A percentile compares a stretch with the other conserved stretches of the same genome.
phyloP scores from a whole-genome alignment of 306 rosid species.

The Dryas alaskensis region DNA sequence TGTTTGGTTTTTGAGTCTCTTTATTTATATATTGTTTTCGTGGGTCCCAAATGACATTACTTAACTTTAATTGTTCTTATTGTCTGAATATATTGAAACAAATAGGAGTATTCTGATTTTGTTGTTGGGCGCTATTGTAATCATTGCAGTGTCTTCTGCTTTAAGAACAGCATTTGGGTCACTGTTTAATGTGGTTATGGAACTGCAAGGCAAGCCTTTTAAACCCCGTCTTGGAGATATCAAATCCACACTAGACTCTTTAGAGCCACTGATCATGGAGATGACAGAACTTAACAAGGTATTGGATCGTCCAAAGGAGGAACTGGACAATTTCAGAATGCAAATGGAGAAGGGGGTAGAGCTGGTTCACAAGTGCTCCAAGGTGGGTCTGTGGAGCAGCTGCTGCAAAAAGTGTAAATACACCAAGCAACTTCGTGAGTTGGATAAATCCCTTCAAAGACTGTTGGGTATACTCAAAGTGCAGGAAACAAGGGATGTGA shows the following conservation, averaged over 20 bases:
- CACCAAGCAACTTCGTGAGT: background rate
- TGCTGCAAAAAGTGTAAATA: background rate
- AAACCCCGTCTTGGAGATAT: background rate
- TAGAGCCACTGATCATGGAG: background rate
- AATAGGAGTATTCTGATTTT: background rate
- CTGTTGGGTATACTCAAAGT: background rate
- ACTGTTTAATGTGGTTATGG: background rate
- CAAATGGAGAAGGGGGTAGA: background rate
- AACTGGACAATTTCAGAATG: background rate
- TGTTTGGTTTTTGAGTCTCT: too few relatives aligned
- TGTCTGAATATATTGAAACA: background rate
- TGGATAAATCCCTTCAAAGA: background rate
- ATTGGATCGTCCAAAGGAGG: background rate
- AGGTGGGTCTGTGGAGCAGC: background rate
- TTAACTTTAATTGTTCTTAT: background rate
- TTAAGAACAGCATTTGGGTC: background rate
- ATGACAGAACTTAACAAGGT: background rate
- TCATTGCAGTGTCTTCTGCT: background rate
- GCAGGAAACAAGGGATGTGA: background rate
- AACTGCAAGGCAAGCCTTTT: background rate
- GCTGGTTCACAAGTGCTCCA: background rate
- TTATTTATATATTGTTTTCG: too few relatives aligned
- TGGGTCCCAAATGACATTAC: too few relatives aligned
- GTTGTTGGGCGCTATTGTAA: background rate
- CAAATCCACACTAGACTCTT: conserved; percentile 1